phyloP scores from a whole-genome alignment of 768 basidiomycete genomes.

The Termitomyces sp. region DNA sequence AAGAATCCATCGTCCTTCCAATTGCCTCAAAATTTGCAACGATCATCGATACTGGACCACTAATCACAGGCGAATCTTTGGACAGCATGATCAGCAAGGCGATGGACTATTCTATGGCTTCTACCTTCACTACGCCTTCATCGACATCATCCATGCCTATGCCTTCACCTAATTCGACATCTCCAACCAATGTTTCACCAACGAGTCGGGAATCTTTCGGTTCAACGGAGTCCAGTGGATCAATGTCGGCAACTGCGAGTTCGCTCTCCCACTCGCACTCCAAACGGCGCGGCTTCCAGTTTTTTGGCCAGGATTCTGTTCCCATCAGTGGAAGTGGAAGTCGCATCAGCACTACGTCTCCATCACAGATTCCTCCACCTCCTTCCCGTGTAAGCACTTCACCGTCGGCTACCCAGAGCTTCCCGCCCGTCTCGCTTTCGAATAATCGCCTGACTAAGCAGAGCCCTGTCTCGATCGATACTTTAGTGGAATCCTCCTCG shows the following conservation, averaged over 20 bases:
- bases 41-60: conserved; percentile 16
- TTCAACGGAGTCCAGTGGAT: conserved; percentile 16
- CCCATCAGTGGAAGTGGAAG: conserved; percentile 8
- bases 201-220: conserved; percentile 12
- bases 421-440: conserved; percentile 18
- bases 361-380: conserved; percentile 11
- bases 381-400: conserved; percentile 10
- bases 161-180: neutral
- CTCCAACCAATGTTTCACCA: neutral
- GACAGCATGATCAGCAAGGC: conserved; percentile 4
- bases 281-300: conserved; percentile 11
- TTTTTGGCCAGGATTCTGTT: conserved; percentile 2
- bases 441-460: neutral
- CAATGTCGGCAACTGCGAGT: conserved; percentile 10
- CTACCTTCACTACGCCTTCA: neutral
- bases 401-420: conserved; percentile 8
- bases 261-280: conserved; percentile 14
- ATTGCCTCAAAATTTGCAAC: conserved; percentile 45
- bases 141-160: neutral
- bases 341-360: conserved; percentile 10
- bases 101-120: conserved; percentile 3
- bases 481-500: neutral
- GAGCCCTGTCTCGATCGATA: neutral
- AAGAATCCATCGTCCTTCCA: conserved; percentile 31
- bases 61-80: conserved; percentile 6